These are phyloP conservation scores for Aspergillus terreus DNA, from an alignment of 2,329 filamentous ascomycete species.

Conservation along the genomic window DNA sequence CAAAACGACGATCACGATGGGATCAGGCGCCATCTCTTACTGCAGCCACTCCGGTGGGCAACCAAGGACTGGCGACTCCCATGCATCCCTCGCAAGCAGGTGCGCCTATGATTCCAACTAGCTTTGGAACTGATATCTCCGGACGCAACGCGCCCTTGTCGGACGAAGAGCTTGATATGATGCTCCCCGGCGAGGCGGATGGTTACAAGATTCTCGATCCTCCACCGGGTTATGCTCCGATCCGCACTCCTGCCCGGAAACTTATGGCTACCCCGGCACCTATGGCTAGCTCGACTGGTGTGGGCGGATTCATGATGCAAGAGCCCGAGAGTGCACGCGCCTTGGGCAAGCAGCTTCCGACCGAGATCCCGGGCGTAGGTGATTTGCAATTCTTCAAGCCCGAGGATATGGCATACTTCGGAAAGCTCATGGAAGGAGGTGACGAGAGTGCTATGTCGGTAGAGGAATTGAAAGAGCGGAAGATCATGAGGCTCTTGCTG, in stretches of 20 bases:
- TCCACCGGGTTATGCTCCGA: constrained; percentile 85
- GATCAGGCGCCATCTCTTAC: constrained; percentile 72
- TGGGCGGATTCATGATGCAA: constrained; percentile 93
- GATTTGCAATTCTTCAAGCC: constrained; percentile 98
- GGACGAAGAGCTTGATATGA: constrained; percentile 88
- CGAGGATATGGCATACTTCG: constrained; percentile 98
- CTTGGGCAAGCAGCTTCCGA: constrained; percentile 85
- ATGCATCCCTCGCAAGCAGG: constrained; percentile 66
- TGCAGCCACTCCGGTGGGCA: constrained; percentile 68
- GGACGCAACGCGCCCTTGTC: constrained; percentile 76
- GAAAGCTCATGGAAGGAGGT: constrained; percentile 89
- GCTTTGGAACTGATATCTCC: constrained; percentile 78
- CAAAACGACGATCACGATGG: constrained; percentile 82
- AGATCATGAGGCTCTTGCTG: constrained; percentile 93
- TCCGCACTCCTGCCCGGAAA: constrained; percentile 72
- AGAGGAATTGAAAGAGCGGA: constrained; percentile 93
- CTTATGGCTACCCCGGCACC: constrained; percentile 69
- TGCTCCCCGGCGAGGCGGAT: constrained; percentile 70
- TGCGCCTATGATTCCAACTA: constrained; percentile 49
- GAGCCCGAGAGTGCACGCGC: constrained; percentile 80
- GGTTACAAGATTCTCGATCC: constrained; percentile 91
- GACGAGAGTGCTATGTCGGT: constrained; percentile 90
- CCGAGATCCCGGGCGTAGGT: constrained; percentile 91
- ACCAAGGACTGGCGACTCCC: constrained; percentile 71
- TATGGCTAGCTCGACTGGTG: constrained; percentile 53